Evolutionary conservation across 2,329 filamentous ascomycete species (phyloP).

Genomic region (Neospermospora avenae): DNA sequence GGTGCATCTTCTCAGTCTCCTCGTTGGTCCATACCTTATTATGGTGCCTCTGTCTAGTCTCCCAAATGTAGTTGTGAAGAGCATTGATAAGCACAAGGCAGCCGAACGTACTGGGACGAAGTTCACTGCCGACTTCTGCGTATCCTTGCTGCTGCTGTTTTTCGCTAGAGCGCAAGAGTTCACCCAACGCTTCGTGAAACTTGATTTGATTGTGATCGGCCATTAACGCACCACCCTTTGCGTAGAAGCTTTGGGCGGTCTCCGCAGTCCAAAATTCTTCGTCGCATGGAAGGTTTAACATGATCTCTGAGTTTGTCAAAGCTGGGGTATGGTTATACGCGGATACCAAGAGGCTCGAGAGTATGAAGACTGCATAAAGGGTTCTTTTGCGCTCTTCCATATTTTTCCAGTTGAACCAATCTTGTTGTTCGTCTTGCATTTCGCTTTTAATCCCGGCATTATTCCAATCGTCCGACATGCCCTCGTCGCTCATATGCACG

Average conservation of each 20-base stretch:
- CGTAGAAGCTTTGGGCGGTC: slow-evolving; percentile 75
- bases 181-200: slow-evolving; percentile 79
- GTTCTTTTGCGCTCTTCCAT: slow-evolving; percentile 91
- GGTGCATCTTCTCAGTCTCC: slow-evolving; percentile 94
- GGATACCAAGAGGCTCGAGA: slow-evolving; percentile 87
- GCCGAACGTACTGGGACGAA: slow-evolving; percentile 86
- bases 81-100: slow-evolving; percentile 91
- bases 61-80: slow-evolving; percentile 97
- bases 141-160: slow-evolving; percentile 53
- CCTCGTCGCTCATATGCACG: slow-evolving; percentile 45
- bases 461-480: slow-evolving; percentile 52
- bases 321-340: slow-evolving; percentile 91
- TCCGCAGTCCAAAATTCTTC: slow-evolving; percentile 88
- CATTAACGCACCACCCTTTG: slow-evolving; percentile 67
- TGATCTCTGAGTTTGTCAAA: slow-evolving; percentile 90
- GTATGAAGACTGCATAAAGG: slow-evolving; percentile 83
- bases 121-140: slow-evolving; percentile 55
- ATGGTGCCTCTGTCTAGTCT: slow-evolving; percentile 86
- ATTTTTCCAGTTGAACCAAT: slow-evolving; percentile 87
- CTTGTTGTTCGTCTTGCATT: slow-evolving; percentile 57
- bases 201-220: slow-evolving; percentile 69
- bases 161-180: slow-evolving; percentile 74
- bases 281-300: slow-evolving; percentile 84
- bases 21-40: slow-evolving; percentile 86
- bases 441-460: slow-evolving; percentile 42